Evolutionary conservation across 768 basidiomycete genomes (phyloP), one percentile per base, ranked within the genome.

Genomic region (Lepiota subincarnata): DNA sequence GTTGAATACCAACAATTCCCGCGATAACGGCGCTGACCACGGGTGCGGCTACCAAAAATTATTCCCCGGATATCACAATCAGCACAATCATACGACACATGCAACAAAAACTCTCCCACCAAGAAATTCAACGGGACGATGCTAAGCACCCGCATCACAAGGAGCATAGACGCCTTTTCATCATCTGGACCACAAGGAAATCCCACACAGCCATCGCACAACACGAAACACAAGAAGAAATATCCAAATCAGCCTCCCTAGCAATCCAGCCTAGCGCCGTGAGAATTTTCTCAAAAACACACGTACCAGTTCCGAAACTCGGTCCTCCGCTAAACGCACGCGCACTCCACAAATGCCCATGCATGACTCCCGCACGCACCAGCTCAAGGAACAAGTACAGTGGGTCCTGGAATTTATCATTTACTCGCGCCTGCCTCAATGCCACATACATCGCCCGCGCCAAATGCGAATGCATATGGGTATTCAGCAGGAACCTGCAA

Each of bases 361-460:
- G 95, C 82, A 98, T 88, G 19, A 97, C 95, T 1, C 94, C 93
- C n/a, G 94, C 93, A 61, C 95, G 80, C 58, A 96, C 87, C 19
- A 99, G 81, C 71, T 99, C 97, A 67, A 98, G 77, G 70, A 97
- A 93, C 65, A 98, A 71, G 68, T 93, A 98, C 1, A 98, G 73
- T 2, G 97, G 82, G 68, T 98, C 97, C 68, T 99, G 97, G 78
- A 98, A 98, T 72, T 97, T 97, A 77, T 99, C 97, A 67, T 95
- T 97, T 61, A 98, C 70, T 36, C 89, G 83, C 5, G 90, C 83
- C 31, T 75, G 77, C 59, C 83, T 81, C 64, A 95, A 76, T 13
- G 92, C 92, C 22, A 78, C 80, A 69, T 90, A 83, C 82, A 98
- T 92, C 6, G 97, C 97, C 53, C 92, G 83, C 38, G 94, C 95